Percentiles rank a stretch among this genome's conserved stretches.
These are phyloP conservation scores for Pestalotiopsis sp. DNA, from an alignment of 2,329 filamentous ascomycete species.

Conservation along the genomic window DNA sequence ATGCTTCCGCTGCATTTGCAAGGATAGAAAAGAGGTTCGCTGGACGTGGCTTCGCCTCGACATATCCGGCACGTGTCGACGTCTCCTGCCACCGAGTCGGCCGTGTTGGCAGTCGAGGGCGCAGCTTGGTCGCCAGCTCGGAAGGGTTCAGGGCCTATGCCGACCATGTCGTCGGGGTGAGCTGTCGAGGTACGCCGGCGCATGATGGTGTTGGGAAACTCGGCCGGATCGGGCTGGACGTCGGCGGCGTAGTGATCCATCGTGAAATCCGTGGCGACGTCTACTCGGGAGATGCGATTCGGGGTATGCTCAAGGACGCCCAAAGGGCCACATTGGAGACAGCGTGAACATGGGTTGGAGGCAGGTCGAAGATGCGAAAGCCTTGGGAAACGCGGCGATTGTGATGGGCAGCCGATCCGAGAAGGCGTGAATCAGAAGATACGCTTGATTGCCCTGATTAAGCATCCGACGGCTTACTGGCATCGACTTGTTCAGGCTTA, in stretches of 20 bases:
- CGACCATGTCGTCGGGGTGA: constrained; percentile 19
- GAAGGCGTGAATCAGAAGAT: not conserved
- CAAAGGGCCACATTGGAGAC: not conserved
- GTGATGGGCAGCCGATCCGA: not conserved
- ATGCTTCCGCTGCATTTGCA: constrained; percentile 99
- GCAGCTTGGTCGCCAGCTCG: not conserved
- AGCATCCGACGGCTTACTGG: not conserved
- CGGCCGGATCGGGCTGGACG: constrained; percentile 16
- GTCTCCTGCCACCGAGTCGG: constrained; percentile 42
- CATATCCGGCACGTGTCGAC: constrained; percentile 96
- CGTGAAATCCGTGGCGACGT: not conserved
- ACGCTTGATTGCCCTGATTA: not conserved
- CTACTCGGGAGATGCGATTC: not conserved
- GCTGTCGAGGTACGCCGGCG: constrained; percentile 19
- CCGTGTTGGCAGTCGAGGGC: not conserved
- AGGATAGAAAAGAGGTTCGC: constrained; percentile 92
- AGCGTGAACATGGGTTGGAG: constrained; percentile 1
- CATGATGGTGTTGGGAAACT: constrained; percentile 22
- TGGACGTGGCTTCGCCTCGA: constrained; percentile 78
- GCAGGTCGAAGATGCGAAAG: not conserved
- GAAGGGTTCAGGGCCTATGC: constrained; percentile 14
- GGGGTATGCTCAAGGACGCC: not conserved
- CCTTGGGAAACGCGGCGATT: not conserved
- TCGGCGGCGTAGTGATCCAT: constrained; percentile 16
- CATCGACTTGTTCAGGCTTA: not conserved